Evolutionary conservation across 306 rosid species (phyloP).

Genomic region (Prunus mongolica): DNA sequence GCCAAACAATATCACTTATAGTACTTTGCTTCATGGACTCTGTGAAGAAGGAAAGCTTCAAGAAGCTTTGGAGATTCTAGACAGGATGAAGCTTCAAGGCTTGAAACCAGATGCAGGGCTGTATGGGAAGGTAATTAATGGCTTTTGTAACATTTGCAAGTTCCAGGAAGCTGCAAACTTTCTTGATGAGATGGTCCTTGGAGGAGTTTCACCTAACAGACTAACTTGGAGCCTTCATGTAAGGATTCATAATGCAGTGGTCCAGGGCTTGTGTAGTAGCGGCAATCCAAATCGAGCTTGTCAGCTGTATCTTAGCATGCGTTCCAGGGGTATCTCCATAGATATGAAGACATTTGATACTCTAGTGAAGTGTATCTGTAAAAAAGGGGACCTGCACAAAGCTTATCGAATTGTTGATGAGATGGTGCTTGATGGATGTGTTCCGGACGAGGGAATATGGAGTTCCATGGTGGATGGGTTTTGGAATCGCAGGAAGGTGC

Average conservation of each 20-base stretch:
- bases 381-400: conserved; percentile 65
- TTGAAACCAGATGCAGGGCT: conserved; percentile 81
- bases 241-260: conserved; percentile 67
- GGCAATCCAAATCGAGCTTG: conserved; percentile 53
- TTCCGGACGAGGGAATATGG: conserved; percentile 69
- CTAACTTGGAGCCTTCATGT: conserved; percentile 75
- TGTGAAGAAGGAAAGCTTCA: conserved; percentile 66
- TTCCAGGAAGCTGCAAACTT: conserved; percentile 82
- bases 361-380: conserved; percentile 50
- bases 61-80: conserved; percentile 79
- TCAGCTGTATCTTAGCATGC: conserved; percentile 75
- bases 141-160: conserved; percentile 55
- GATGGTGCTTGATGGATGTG: conserved; percentile 74
- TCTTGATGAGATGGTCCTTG: conserved; percentile 85
- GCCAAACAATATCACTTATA: conserved; percentile 78
- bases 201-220: conserved; percentile 59
- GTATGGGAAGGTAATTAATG: conserved; percentile 63
- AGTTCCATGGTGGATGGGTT: conserved; percentile 50
- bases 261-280: conserved; percentile 57
- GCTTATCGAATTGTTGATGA: conserved; percentile 71
- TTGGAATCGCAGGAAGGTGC: conserved; percentile 64
- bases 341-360: conserved; percentile 46
- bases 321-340: conserved; percentile 62
- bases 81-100: conserved; percentile 89
- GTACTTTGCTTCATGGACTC: conserved; percentile 70